Base-by-base conservation (phyloP, 805 yeast species). In the Myxozyma neglecta region DNA sequence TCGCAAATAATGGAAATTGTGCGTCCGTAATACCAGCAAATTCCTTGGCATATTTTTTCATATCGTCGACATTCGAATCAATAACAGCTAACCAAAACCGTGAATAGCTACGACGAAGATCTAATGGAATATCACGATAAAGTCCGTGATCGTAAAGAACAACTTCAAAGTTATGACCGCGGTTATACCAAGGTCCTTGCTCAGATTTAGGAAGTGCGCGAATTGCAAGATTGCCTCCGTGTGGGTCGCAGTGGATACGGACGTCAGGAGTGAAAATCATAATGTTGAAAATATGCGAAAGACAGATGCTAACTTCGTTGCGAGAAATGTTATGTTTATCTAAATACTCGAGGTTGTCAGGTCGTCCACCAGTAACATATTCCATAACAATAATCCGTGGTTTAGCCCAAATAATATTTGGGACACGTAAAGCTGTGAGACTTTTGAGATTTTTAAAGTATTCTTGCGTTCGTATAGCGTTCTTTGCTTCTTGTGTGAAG, bases 221-320 rank as follows among this genome's bases (percentile, higher is more conserved):
- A 24, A 94, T 90, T 0, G 98, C 97, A 61, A 94, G 77, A 70
- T 94, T 94, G 0, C 99, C 99, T 10, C 96, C 97, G 73, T 94
- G 99, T 0, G 99, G 99, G 73, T 94, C 99, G 76, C 99, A 94
- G 73, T 94, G 99, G 47, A 94, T 83, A 0, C 93, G 90, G 24
- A 90, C 96, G 34, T 85, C 86, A 0, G 97, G 96, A 1, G 96
- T 87, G 77, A 94, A 94, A 45, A 94, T 90, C 99, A 94, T 94
- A 71, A 85, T 86, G 77, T 93, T 90, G 79, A 94, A 94, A 35
- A 90, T 86, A 69, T 93, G 97, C 0, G 97, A 85, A 43, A 94
- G 79, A 72, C 97, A 93, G 6, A 86, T 77, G 1, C 96, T 86
- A 8, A 94, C 96, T 65, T 89, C 88, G 0, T 87, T 82, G 29